A percentile compares a stretch with the other conserved stretches of the same genome.
These are phyloP conservation scores for Amanita phalloides DNA, from an alignment of 768 basidiomycete genomes.

Conservation along the genomic window DNA sequence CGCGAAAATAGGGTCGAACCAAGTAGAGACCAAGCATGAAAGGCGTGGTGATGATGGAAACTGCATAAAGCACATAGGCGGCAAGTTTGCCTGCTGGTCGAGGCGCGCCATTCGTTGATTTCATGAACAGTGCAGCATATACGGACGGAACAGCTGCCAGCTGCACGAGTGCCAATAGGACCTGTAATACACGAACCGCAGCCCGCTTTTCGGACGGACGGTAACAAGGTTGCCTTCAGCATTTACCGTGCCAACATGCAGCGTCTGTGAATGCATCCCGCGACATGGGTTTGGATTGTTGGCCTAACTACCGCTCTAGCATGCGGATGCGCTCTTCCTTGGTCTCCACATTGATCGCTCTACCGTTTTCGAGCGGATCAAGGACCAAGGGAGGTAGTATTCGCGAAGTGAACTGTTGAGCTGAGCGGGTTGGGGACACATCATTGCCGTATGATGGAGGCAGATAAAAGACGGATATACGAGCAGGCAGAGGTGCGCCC, in stretches of 20 bases:
- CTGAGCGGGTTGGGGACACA: neutral
- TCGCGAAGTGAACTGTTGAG: constrained; percentile 7
- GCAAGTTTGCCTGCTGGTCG: constrained; percentile 43
- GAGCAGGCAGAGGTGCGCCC: constrained; percentile 11
- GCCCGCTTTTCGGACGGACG: constrained; percentile 51
- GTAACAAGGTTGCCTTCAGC: constrained; percentile 49
- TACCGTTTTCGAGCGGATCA: constrained; percentile 33
- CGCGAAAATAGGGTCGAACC: constrained; percentile 47
- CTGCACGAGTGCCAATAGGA: constrained; percentile 32
- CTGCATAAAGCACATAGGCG: constrained; percentile 45
- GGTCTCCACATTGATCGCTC: constrained; percentile 32
- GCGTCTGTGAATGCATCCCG: constrained; percentile 27
- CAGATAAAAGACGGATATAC: constrained; percentile 16
- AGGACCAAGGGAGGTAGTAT: constrained; percentile 34
- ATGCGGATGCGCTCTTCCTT: constrained; percentile 64
- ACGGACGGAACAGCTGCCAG: constrained; percentile 41
- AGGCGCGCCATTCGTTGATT: constrained; percentile 37
- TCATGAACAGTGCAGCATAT: constrained; percentile 56
- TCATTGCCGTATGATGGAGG: constrained; percentile 8
- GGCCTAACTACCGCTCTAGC: constrained; percentile 59
- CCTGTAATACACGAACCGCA: constrained; percentile 34
- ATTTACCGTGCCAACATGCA: constrained; percentile 48
- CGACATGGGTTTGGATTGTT: constrained; percentile 18
- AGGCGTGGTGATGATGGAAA: constrained; percentile 43
- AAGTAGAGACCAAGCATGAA: constrained; percentile 44